Conservation (phyloP, 176 grass and related monocot species). For the barley (Hordeum vulgare) region MorexV3_pseudomolecules_assembly NC_058522.1:527899245-527899744, state of each 20-base stretch:
- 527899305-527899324: conserved; percentile 18
- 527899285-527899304: conserved; percentile 29
- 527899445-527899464: conserved; percentile 23
- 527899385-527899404: conserved; percentile 43
- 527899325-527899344: not conserved
- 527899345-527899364: conserved; percentile 55
- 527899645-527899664: conserved; percentile 23
- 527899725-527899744: not conserved
- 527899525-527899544: not conserved
- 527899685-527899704: conserved; percentile 24
- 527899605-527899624: conserved; percentile 82
- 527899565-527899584: not conserved
- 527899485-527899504: conserved; percentile 47
- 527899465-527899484: conserved; percentile 39
- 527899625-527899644: conserved; percentile 27
- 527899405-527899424: conserved; percentile 78
- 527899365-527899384: conserved; percentile 67
- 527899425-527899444: not conserved
- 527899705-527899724: conserved; percentile 26
- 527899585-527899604: conserved; percentile 26
- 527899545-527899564: not conserved
- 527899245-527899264: not conserved
- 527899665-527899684: conserved; percentile 18
- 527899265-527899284: conserved; percentile 7
- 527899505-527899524: conserved; percentile 16